Percentiles rank a stretch among this genome's conserved stretches.
Evolutionary conservation across 2,329 filamentous ascomycete genomes (phyloP).

Genomic region (Penicillium sp.): DNA sequence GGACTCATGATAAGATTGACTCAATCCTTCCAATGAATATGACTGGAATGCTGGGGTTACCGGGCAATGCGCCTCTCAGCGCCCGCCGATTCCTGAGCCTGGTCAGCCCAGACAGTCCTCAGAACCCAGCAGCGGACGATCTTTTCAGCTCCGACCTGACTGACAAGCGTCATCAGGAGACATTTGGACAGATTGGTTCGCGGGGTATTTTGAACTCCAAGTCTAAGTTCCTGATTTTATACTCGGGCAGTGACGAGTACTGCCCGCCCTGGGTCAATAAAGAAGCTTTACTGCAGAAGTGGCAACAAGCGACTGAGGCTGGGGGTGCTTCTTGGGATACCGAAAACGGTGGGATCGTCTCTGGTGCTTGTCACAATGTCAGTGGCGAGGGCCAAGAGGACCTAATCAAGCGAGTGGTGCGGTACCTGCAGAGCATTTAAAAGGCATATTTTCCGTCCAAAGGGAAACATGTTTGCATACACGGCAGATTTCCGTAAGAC

Average conservation of each 20-base stretch:
- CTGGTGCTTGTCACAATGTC: slow-evolving; percentile 51
- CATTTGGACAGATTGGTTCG: slow-evolving; percentile 60
- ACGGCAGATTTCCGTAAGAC: slow-evolving; percentile 5
- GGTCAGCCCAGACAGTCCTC: slow-evolving; percentile 52
- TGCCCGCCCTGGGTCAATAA: slow-evolving; percentile 48
- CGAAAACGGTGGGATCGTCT: slow-evolving; percentile 51
- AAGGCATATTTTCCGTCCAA: background rate
- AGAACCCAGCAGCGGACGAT: slow-evolving; percentile 71
- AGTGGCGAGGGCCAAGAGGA: slow-evolving; percentile 50
- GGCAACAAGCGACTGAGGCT: slow-evolving; percentile 43
- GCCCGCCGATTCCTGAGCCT: slow-evolving; percentile 61
- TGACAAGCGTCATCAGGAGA: slow-evolving; percentile 55
- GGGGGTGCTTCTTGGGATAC: slow-evolving; percentile 47
- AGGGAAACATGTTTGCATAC: background rate
- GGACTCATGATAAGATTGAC: slow-evolving; percentile 25
- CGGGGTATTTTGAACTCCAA: slow-evolving; percentile 39
- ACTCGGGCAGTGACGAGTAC: slow-evolving; percentile 49
- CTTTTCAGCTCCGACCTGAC: slow-evolving; percentile 81
- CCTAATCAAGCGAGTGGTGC: slow-evolving; percentile 35
- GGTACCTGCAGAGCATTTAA: slow-evolving; percentile 33
- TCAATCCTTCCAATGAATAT: slow-evolving; percentile 36
- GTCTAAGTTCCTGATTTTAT: slow-evolving; percentile 44
- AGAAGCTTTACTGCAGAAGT: slow-evolving; percentile 42
- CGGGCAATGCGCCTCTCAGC: slow-evolving; percentile 48
- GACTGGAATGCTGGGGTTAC: slow-evolving; percentile 32